phyloP scores from a whole-genome alignment of 1,139 yeast genomes.

The Lodderomyces oxycetoniae region DNA sequence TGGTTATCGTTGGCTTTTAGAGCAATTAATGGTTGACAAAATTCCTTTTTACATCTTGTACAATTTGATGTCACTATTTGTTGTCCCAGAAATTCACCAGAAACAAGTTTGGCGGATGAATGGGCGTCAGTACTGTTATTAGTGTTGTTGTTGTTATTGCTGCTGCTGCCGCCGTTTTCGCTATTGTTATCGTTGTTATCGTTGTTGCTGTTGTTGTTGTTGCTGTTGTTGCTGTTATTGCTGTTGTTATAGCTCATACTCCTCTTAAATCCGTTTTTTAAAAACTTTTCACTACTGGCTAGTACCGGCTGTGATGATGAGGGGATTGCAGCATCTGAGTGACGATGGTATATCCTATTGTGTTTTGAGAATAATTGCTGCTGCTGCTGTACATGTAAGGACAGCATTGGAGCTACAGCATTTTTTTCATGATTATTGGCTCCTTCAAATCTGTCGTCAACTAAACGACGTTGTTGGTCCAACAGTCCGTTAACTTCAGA shows the following conservation, averaged over 20 bases:
- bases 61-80: conserved; percentile 30
- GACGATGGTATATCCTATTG: conserved; percentile 6
- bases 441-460: conserved; percentile 9
- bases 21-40: conserved; percentile 42
- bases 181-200: no score
- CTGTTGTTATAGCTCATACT: background rate
- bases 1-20: conserved; percentile 24
- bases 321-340: background rate
- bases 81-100: conserved; percentile 2
- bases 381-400: conserved; percentile 44
- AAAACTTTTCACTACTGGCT: background rate
- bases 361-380: conserved; percentile 17
- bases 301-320: background rate
- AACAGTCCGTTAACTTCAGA: background rate
- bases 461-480: conserved; percentile 1
- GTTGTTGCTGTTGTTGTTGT: conserved; percentile 1
- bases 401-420: conserved; percentile 42
- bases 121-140: background rate
- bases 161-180: conserved; percentile 37
- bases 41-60: conserved; percentile 56
- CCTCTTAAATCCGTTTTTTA: conserved; percentile 3
- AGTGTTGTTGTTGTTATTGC: conserved; percentile 17
- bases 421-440: conserved; percentile 18
- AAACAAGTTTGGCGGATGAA: background rate
- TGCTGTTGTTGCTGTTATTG: no score